Conservation (phyloP, 805 yeast species). For the Lachancea lanzarotensis region DNA sequence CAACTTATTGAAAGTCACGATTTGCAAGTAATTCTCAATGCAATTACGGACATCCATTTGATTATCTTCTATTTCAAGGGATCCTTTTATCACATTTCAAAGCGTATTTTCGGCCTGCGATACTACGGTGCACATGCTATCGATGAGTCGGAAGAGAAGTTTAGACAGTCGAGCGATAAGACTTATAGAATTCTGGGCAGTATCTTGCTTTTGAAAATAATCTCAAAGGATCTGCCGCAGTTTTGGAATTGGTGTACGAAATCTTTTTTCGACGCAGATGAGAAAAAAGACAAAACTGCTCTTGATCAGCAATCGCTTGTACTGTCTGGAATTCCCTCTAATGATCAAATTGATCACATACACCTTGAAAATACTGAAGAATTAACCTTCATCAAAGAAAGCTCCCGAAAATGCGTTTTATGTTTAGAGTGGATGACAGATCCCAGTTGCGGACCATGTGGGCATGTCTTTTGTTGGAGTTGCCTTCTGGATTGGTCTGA, state of each 20-base stretch:
- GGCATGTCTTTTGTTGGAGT: slow-evolving; percentile 89
- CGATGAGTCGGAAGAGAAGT: slow-evolving; percentile 27
- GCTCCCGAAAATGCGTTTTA: slow-evolving; percentile 72
- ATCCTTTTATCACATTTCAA: slow-evolving; percentile 68
- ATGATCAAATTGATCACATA: slow-evolving; percentile 19
- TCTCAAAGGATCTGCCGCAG: slow-evolving; percentile 34
- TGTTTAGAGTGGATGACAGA: slow-evolving; percentile 74
- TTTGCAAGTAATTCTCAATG: slow-evolving; percentile 41
- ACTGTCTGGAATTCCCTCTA: background rate
- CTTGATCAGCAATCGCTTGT: background rate
- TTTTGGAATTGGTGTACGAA: background rate
- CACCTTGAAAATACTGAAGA: slow-evolving; percentile 50
- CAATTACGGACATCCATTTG: slow-evolving; percentile 60
- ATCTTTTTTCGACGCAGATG: background rate
- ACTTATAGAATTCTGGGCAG: slow-evolving; percentile 71
- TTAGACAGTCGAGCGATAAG: slow-evolving; percentile 34
- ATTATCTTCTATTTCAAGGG: slow-evolving; percentile 82
- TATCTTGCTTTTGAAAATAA: slow-evolving; percentile 47
- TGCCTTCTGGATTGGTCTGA: slow-evolving; percentile 87
- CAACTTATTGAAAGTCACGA: slow-evolving; percentile 8
- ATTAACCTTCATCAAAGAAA: slow-evolving; percentile 63
- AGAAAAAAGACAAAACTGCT: background rate
- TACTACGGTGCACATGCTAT: slow-evolving; percentile 68
- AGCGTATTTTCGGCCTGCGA: slow-evolving; percentile 71
- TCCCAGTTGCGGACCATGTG: slow-evolving; percentile 85